phyloP scores from a whole-genome alignment of 106 monocot genomes.

The Apostasia ramifera region DNA sequence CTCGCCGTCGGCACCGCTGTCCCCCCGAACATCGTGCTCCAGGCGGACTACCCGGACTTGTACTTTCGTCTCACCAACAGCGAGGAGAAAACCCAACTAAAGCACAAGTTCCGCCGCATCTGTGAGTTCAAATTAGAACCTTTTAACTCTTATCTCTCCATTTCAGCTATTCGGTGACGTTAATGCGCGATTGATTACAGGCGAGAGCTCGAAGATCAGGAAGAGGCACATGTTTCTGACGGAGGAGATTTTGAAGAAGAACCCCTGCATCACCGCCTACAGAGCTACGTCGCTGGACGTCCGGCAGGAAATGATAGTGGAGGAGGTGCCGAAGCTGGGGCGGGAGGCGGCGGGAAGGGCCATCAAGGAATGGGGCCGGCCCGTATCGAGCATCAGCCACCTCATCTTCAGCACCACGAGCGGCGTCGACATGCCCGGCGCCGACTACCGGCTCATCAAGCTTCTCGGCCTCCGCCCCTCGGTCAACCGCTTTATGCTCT shows the following conservation, averaged over 20 bases:
- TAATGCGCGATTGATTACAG: background rate
- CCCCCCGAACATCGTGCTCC: conserved; percentile 8
- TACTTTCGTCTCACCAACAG: conserved; percentile 23
- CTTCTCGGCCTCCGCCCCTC: conserved; percentile 13
- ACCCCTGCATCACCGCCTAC: conserved; percentile 8
- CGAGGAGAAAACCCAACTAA: conserved; percentile 10
- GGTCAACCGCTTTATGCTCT: conserved; percentile 2
- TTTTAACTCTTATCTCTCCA: too few species aligned
- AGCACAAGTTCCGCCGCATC: conserved; percentile 24
- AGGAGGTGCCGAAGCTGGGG: conserved; percentile 12
- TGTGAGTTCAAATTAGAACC: conserved; percentile 5
- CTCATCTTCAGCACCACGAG: conserved; percentile 11
- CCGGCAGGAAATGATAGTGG: conserved; percentile 8
- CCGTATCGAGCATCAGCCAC: conserved; percentile 16
- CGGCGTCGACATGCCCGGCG: conserved; percentile 16
- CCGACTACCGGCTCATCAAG: conserved; percentile 6
- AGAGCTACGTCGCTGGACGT: conserved; percentile 6
- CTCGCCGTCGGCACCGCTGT: conserved; percentile 17
- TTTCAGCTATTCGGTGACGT: background rate
- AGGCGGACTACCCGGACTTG: conserved; percentile 14
- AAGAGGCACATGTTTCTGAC: conserved; percentile 3
- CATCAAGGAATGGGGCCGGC: conserved; percentile 8
- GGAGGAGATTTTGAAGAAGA: conserved; percentile 3
- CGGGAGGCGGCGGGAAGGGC: conserved; percentile 6
- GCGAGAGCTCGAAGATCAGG: conserved; percentile 7